These are phyloP conservation scores for Dichotomocladium elegans DNA, from an alignment of 371 early-diverging fungal genomes.

Conservation along the genomic window DNA sequence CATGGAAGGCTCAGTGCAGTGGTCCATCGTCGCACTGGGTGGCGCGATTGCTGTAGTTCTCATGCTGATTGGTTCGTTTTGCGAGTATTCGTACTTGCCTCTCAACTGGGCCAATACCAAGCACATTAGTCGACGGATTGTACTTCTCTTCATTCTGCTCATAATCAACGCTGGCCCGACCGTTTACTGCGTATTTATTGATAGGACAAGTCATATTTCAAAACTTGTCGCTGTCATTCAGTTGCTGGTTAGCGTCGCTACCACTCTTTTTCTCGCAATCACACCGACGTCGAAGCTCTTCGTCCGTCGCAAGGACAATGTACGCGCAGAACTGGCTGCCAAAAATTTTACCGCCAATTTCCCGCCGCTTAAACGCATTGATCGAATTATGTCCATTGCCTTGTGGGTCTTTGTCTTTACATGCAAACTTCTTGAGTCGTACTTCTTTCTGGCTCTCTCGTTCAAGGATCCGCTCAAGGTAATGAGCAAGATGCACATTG, in stretches of 20 bases:
- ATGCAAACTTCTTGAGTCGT: slow-evolving; percentile 80
- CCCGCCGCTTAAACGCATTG: slow-evolving; percentile 66
- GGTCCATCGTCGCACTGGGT: slow-evolving; percentile 72
- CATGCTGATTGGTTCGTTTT: slow-evolving; percentile 62
- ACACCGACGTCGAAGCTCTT: slow-evolving; percentile 70
- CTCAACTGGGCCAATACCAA: slow-evolving; percentile 57
- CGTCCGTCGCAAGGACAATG: slow-evolving; percentile 34
- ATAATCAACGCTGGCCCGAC: slow-evolving; percentile 67
- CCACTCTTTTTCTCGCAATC: slow-evolving; percentile 64
- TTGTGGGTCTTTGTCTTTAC: slow-evolving; percentile 77
- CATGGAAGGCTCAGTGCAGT: slow-evolving; percentile 49
- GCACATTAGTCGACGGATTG: slow-evolving; percentile 56
- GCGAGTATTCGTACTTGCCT: slow-evolving; percentile 72
- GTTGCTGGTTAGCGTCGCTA: slow-evolving; percentile 61
- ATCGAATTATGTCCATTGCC: slow-evolving; percentile 72
- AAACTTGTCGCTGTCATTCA: slow-evolving; percentile 65
- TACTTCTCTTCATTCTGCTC: slow-evolving; percentile 59
- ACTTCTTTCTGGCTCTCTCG: slow-evolving; percentile 80
- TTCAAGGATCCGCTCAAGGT: slow-evolving; percentile 82
- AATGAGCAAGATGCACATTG: slow-evolving; percentile 53
- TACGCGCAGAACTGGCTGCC: slow-evolving; percentile 52
- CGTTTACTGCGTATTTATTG: slow-evolving; percentile 54
- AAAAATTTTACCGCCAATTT: slow-evolving; percentile 79
- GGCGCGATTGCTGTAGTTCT: slow-evolving; percentile 71
- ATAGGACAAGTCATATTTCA: slow-evolving; percentile 43